A percentile compares a stretch with the other conserved stretches of the same genome.
phyloP scores from a whole-genome alignment of 768 basidiomycete genomes.

The Boletus pseudopeckii region DNA sequence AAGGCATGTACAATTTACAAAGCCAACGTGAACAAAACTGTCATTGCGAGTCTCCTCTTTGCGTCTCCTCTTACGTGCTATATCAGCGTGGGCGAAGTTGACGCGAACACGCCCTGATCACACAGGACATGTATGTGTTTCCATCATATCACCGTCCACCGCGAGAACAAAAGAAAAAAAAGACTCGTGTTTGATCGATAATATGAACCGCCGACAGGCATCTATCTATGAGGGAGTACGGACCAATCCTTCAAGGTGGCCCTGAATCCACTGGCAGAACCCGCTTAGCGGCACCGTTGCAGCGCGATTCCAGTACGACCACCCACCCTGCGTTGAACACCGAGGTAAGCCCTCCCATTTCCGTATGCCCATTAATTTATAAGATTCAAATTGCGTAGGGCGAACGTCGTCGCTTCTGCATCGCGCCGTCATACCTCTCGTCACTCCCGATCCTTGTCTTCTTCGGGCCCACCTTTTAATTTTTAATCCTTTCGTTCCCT shows the following conservation, averaged over 20 bases:
- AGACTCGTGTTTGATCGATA: slow-evolving; percentile 36
- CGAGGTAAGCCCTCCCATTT: slow-evolving; percentile 34
- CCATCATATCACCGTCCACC: neutral
- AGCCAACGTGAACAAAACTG: slow-evolving; percentile 53
- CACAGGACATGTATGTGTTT: slow-evolving; percentile 42
- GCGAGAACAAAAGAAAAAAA: neutral
- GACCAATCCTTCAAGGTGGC: slow-evolving; percentile 60
- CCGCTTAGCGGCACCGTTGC: slow-evolving; percentile 41
- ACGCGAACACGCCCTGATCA: neutral
- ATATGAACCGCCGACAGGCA: slow-evolving; percentile 76
- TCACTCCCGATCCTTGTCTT: neutral
- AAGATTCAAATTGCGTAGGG: neutral
- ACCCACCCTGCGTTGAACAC: slow-evolving; percentile 66
- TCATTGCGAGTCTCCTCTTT: slow-evolving; percentile 49
- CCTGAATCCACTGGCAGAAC: slow-evolving; percentile 61
- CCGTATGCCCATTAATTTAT: neutral
- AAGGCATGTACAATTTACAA: slow-evolving; percentile 34
- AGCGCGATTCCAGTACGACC: slow-evolving; percentile 60
- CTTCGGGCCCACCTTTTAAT: neutral
- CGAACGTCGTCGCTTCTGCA: neutral
- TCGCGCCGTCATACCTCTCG: neutral
- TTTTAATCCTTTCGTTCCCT: slow-evolving; percentile 33
- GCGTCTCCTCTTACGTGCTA: neutral
- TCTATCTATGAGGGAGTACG: slow-evolving; percentile 50
- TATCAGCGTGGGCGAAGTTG: neutral